Conservation (phyloP, 2,329 filamentous ascomycete genomes). For the Trichoderma koningiopsis region DNA sequence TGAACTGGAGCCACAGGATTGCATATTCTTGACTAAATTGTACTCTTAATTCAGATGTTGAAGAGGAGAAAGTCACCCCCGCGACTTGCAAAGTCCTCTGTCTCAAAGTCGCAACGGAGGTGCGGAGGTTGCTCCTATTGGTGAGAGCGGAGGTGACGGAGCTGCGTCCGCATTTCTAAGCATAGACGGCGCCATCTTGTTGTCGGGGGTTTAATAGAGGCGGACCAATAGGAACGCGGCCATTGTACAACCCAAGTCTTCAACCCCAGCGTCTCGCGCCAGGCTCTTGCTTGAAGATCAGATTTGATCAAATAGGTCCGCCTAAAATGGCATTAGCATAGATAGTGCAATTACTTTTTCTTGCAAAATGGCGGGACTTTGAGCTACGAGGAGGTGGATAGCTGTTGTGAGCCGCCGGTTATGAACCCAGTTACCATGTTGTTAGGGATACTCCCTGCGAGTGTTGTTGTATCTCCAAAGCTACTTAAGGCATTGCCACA, state of each 20-base stretch:
- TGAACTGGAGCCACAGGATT: not conserved
- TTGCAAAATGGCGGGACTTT: not conserved
- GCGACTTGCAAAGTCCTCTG: not conserved
- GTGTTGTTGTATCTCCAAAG: not conserved
- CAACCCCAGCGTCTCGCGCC: not conserved
- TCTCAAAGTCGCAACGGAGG: not conserved
- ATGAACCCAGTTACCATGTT: too few relatives aligned
- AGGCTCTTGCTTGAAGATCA: not conserved
- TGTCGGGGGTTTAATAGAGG: not conserved
- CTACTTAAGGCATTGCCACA: not conserved
- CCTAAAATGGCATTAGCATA: not conserved
- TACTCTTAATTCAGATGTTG: not conserved
- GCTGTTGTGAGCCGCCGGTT: too few relatives aligned
- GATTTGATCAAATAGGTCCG: not conserved
- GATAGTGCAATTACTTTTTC: not conserved
- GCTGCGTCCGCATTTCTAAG: slow-evolving; percentile 25
- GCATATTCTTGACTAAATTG: not conserved
- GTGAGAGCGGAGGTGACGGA: slow-evolving; percentile 27
- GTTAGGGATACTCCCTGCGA: not conserved
- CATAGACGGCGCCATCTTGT: not conserved
- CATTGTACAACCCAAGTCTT: not conserved
- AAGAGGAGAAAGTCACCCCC: not conserved
- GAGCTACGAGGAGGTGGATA: not conserved
- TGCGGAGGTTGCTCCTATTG: slow-evolving; percentile 22
- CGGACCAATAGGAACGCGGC: not conserved